A percentile compares a stretch with the other conserved stretches of the same genome.
Evolutionary conservation across 1,139 yeast species (phyloP).

Genomic region (Zygoascus sp.): DNA sequence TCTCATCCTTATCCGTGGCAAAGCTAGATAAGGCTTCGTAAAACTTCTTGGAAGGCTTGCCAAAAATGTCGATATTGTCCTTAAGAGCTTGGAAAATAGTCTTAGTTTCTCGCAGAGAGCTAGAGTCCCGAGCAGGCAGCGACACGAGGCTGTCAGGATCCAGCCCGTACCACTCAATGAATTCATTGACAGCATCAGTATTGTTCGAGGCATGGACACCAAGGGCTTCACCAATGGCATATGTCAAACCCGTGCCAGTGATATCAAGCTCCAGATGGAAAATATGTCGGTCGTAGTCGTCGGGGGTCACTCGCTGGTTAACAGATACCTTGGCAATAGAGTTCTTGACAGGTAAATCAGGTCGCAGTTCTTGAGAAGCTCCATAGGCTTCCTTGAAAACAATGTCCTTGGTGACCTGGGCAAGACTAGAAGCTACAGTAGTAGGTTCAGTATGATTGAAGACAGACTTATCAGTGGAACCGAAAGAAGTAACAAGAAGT

Average conservation of each 20-base stretch:
- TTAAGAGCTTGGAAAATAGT: slow-evolving; percentile 76
- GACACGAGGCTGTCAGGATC: slow-evolving; percentile 64
- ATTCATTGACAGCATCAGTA: slow-evolving; percentile 57
- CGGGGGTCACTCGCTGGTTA: slow-evolving; percentile 89
- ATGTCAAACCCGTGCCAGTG: slow-evolving; percentile 83
- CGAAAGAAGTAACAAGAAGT: background rate
- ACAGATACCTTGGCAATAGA: slow-evolving; percentile 87
- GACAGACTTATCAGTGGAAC: background rate
- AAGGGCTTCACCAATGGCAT: slow-evolving; percentile 93
- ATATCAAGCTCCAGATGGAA: slow-evolving; percentile 95
- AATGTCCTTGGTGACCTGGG: slow-evolving; percentile 64
- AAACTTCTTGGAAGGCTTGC: slow-evolving; percentile 94
- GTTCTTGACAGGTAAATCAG: slow-evolving; percentile 83
- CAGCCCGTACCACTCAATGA: slow-evolving; percentile 67
- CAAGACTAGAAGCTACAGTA: slow-evolving; percentile 41
- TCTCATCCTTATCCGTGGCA: slow-evolving; percentile 68
- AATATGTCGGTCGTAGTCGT: slow-evolving; percentile 85
- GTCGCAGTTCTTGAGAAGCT: slow-evolving; percentile 59
- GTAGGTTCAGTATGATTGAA: background rate
- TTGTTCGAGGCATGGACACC: slow-evolving; percentile 93
- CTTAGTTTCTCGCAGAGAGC: slow-evolving; percentile 57
- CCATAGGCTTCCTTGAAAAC: slow-evolving; percentile 78
- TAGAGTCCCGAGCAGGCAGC: slow-evolving; percentile 66
- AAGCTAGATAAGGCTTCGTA: slow-evolving; percentile 74
- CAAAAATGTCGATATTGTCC: slow-evolving; percentile 82